Conservation (phyloP, 371 early-diverging fungal species). For the Mortierella polycephala region DNA sequence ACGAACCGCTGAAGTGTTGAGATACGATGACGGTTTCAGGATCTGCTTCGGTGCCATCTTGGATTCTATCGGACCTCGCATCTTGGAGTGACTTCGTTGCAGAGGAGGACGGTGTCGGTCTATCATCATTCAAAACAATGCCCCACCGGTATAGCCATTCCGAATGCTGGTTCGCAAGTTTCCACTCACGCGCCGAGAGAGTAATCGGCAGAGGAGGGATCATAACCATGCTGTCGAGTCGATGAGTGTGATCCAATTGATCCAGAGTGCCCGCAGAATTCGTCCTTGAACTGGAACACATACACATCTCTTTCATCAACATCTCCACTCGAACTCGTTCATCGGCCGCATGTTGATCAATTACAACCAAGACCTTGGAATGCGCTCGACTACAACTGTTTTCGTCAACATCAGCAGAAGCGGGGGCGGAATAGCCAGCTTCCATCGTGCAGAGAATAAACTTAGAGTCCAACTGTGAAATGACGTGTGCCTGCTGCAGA, state of each 20-base stretch:
- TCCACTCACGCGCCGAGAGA: conserved; percentile 58
- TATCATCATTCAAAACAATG: conserved; percentile 51
- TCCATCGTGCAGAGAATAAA: conserved; percentile 65
- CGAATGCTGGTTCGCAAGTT: conserved; percentile 38
- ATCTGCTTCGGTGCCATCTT: not conserved
- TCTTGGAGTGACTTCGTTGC: not conserved
- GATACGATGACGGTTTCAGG: conserved; percentile 29
- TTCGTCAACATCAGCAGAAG: too few species aligned
- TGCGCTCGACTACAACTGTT: too few species aligned
- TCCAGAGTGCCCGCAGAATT: not conserved
- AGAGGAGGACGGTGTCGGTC: not conserved
- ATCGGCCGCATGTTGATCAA: conserved; percentile 92
- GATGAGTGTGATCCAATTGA: conserved; percentile 2
- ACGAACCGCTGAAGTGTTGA: conserved; percentile 37
- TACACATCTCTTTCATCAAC: conserved; percentile 56
- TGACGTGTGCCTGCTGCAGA: conserved; percentile 54
- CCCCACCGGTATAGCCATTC: conserved; percentile 69
- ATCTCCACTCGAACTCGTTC: conserved; percentile 80
- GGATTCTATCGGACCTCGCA: not conserved
- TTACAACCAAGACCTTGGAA: conserved; percentile 58
- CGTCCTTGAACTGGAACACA: conserved; percentile 7
- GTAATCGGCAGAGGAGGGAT: conserved; percentile 62
- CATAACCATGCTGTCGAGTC: conserved; percentile 57
- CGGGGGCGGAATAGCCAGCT: too few species aligned
- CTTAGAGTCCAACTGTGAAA: conserved; percentile 77